phyloP scores from a whole-genome alignment of 2,329 filamentous ascomycete genomes.

The Verticillium klebahnii region DNA sequence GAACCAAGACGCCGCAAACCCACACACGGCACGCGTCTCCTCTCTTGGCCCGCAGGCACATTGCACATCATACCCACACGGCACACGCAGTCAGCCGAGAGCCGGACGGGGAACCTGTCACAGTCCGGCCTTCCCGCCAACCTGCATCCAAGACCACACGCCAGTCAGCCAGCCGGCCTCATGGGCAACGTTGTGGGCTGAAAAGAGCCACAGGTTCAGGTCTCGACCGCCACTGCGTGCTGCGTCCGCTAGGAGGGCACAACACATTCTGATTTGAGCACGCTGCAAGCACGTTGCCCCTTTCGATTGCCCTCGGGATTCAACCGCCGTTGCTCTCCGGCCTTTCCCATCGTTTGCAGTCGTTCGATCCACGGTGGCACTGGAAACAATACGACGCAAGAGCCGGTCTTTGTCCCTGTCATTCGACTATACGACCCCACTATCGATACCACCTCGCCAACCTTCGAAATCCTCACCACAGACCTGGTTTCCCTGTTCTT shows the following conservation, averaged over 20 bases:
- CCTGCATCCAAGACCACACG: background rate
- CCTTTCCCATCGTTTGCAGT: background rate
- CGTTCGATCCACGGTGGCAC: background rate
- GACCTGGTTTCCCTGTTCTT: background rate
- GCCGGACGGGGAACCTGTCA: background rate
- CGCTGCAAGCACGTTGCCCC: background rate
- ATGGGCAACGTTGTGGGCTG: background rate
- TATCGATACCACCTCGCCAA: background rate
- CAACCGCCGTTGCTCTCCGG: background rate
- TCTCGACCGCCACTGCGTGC: background rate
- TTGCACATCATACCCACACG: background rate
- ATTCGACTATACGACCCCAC: background rate
- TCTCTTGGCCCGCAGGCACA: background rate
- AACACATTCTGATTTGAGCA: background rate
- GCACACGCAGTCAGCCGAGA: background rate
- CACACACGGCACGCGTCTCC: background rate
- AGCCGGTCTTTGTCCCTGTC: background rate
- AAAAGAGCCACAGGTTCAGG: background rate
- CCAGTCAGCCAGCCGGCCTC: background rate
- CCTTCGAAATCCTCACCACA: background rate
- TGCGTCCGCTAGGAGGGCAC: background rate
- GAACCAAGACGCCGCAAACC: background rate
- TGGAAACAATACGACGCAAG: background rate
- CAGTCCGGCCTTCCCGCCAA: background rate
- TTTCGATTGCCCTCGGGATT: background rate